Base-by-base conservation (phyloP, 2,329 filamentous ascomycete genomes). In the Trichoderma harzianum region DNA sequence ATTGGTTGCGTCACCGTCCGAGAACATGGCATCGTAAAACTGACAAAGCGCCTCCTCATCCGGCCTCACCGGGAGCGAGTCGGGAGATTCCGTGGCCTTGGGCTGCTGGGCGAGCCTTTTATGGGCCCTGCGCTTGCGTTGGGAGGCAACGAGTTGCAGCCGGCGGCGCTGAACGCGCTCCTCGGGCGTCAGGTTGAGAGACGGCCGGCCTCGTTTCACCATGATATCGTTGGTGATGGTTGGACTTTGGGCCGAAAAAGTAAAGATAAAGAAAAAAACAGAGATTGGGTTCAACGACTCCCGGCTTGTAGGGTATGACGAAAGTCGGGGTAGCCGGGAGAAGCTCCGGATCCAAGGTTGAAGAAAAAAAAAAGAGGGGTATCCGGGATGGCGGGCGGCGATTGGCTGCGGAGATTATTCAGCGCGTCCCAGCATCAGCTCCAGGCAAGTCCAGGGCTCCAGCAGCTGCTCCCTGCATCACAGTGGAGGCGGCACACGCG, bases 181-280 rank as follows among this genome's bases (percentile, higher is more conserved):
- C 39, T 69, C 66, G 30, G 66, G 66, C 66, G 66, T 69, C 36
- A 69, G 28, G 21, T 69, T 69, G 39, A 69, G 66, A 8, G 66
- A 61, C 1, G 66, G 66, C 26, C 66, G 55, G 66, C 66, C 66
- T 21, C 66, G 66, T 51, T 60, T 69, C 57, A 28, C 57, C 66
- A 69, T 69, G 12, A n/a, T 36, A 28, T 18, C n/a, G 64, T 24
- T 34, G 47, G 11, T 10, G 53, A 43, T 68, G 18, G 43, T n/a
- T 47, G 43, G 18, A 18, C 8, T n/a, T 47, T 21, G n/a, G 43
- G 18, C 43, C 18, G 43, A 5, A 47, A 47, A 36, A 12, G 18
- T 14, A 43, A 47, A 30, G 7, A 30, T n/a, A 30, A 14, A 47
- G 26, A 10, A 12, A 36, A 18, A 28, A 24, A 63, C 26, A 43